A percentile compares a stretch with the other conserved stretches of the same genome.
Conservation (phyloP, 441 rosid species). For the Bocquillonia castaneifolia region DNA sequence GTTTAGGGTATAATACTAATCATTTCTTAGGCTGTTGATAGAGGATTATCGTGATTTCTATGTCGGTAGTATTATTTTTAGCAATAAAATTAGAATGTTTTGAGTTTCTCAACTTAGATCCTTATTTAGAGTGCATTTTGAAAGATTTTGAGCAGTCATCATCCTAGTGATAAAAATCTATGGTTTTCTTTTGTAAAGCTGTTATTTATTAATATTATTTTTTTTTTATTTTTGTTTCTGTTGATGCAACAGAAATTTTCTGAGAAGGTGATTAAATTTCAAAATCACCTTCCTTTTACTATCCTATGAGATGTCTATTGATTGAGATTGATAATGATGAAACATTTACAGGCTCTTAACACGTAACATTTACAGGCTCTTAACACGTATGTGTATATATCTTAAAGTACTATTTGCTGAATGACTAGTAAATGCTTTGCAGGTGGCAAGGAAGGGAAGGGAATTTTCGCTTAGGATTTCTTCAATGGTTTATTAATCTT, state of each 20-base stretch:
- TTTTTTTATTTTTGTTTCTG: too few relatives aligned
- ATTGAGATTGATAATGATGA: background rate
- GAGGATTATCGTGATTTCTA: too few relatives aligned
- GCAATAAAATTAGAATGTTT: background rate
- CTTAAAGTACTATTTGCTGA: slow-evolving; percentile 12
- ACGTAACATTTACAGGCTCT: too few relatives aligned
- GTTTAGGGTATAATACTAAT: too few relatives aligned
- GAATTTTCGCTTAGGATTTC: slow-evolving; percentile 41
- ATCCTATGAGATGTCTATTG: background rate
- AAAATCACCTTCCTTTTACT: background rate
- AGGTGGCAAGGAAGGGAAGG: slow-evolving; percentile 69
- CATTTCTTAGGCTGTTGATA: too few relatives aligned
- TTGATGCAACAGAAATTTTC: background rate
- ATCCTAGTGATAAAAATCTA: background rate
- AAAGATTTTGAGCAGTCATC: background rate
- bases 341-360: background rate
- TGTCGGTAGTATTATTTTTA: background rate
- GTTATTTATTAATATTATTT: too few relatives aligned
- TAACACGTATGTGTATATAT: too few relatives aligned
- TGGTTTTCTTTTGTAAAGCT: background rate
- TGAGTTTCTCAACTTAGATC: background rate
- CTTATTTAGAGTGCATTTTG: background rate
- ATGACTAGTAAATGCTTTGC: slow-evolving; percentile 27
- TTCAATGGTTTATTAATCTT: slow-evolving; percentile 53
- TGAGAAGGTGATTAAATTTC: slow-evolving; percentile 2